These are phyloP conservation scores for Cadophora malorum DNA, from an alignment of 2,329 filamentous ascomycete genomes.

Conservation along the genomic window DNA sequence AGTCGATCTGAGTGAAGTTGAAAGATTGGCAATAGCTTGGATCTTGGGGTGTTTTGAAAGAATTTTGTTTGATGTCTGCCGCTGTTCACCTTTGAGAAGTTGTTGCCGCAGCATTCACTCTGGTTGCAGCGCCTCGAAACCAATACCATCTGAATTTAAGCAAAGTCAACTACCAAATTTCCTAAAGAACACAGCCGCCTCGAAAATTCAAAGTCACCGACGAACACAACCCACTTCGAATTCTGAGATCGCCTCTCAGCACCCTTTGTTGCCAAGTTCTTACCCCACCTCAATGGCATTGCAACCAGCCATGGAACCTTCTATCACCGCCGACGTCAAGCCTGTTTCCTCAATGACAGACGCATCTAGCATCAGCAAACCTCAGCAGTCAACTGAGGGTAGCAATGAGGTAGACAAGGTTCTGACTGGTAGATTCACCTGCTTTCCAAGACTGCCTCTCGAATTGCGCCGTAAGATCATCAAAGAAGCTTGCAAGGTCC, in stretches of 20 bases:
- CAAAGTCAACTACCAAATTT: background rate
- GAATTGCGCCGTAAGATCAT: slow-evolving; percentile 1
- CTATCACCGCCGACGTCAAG: background rate
- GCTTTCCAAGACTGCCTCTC: slow-evolving; percentile 3
- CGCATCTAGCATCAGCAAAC: background rate
- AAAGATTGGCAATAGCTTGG: background rate
- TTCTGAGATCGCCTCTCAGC: background rate
- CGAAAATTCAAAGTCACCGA: background rate
- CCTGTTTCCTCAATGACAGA: background rate
- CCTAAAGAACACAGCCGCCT: background rate
- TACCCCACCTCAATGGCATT: too few relatives aligned
- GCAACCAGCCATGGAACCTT: background rate
- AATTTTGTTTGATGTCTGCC: background rate
- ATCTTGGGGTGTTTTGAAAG: background rate
- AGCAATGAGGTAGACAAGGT: background rate
- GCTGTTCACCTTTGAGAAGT: background rate
- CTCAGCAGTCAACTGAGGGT: background rate
- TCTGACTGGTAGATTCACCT: background rate
- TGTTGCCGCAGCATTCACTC: background rate
- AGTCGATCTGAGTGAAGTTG: background rate
- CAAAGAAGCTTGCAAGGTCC: background rate
- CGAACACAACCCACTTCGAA: background rate
- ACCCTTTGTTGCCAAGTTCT: background rate
- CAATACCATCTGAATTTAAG: background rate
- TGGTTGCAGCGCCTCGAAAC: background rate